These are phyloP conservation scores for Monilinia fructicola DNA, from an alignment of 2,329 filamentous ascomycete species.

Conservation along the genomic window DNA sequence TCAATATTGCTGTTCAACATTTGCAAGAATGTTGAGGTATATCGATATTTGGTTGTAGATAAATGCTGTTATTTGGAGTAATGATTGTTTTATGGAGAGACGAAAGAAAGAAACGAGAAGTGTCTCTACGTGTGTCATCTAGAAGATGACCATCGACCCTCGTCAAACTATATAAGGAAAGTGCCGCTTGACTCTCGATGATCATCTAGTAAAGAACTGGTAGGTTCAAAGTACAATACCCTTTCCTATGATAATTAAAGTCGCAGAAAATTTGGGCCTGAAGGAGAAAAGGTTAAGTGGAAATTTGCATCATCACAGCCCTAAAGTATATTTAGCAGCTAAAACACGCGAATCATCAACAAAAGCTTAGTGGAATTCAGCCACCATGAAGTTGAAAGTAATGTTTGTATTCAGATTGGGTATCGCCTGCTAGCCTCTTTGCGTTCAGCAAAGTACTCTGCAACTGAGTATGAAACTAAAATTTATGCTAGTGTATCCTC, in stretches of 20 bases:
- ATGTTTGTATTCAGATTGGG: slow-evolving; percentile 19
- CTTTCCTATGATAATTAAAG: neutral
- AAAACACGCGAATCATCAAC: neutral
- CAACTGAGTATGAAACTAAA: slow-evolving; percentile 18
- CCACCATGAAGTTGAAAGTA: slow-evolving; percentile 3
- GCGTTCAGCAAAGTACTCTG: slow-evolving; percentile 8
- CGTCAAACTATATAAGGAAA: neutral
- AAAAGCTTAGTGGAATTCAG: neutral
- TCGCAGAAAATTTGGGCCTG: neutral
- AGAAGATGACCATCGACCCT: neutral
- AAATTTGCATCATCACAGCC: neutral
- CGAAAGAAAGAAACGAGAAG: neutral
- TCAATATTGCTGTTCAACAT: neutral
- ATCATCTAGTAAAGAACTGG: neutral
- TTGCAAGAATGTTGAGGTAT: neutral
- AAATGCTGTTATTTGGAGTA: neutral
- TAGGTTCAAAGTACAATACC: neutral
- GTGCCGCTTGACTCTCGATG: neutral
- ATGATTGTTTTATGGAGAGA: neutral
- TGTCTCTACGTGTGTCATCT: neutral
- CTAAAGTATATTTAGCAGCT: neutral
- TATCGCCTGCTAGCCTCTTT: slow-evolving; percentile 20
- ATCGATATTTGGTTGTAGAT: neutral
- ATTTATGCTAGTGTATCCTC: slow-evolving; percentile 11
- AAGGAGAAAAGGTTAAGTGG: neutral